Base-by-base conservation (phyloP, 2,329 filamentous ascomycete genomes). In the Pseudocercospora fuligena region DNA sequence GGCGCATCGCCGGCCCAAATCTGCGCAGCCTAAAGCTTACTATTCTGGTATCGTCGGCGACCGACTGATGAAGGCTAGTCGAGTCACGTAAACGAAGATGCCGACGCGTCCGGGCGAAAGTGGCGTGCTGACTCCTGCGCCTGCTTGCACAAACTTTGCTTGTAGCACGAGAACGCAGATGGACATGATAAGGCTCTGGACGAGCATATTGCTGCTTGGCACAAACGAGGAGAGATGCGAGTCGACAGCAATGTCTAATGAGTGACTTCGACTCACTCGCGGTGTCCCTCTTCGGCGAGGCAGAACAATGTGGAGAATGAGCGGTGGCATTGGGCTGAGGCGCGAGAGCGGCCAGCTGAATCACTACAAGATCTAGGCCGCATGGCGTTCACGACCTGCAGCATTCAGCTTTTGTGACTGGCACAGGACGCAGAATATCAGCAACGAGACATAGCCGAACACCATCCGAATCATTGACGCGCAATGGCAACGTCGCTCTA, bases 401-500 rank as follows among this genome's bases (percentile, higher is more conserved):
- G 46, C 21, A 19, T 19, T 16, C n/a, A 23, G n/a, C 46, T 47
- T 19, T 16, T 47, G 6, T 21, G 46, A 19, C 21, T 9, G n/a
- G 2, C 1, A 12, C 33, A 14, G 12, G 33, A 36, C 33, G 33
- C 33, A 36, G 33, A 11, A 14, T 5, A 36, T 36, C 33, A 36
- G 33, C 33, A 36, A 36, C 33, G 33, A 43, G 56, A 40, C 56
- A 43, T 23, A n/a, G 33, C 56, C 12, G 31, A 59, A 19, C 19
- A 59, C 19, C 33, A 43, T 40, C 56, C 68, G 23, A 21, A 27
- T 47, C 23, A 23, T 19, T 40, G 21, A 12, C 6, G 6, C 57
- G 21, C 12, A 19, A 62, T 62, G 60, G 57, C 36, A 21, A 25
- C 61, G 12, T n/a, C 57, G 12, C n/a, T 31, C 5, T 47, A 33